A percentile compares a stretch with the other conserved stretches of the same genome.
Evolutionary conservation across 169 alveolate genomes (phyloP).

Genomic region (Cryptosporidium andersoni): DNA sequence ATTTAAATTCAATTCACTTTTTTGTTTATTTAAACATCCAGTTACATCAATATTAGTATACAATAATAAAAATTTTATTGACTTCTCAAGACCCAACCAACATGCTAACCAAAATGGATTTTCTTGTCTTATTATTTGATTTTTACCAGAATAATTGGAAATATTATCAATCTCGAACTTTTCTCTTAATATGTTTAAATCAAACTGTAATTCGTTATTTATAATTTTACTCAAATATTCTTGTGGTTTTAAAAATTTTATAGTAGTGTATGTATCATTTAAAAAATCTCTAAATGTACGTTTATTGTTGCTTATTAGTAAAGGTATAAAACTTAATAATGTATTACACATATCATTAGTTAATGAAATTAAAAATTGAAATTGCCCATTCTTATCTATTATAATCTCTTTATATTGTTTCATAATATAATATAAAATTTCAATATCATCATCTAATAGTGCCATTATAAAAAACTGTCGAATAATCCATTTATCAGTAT

Average conservation of each 20-base stretch:
- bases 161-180: not conserved
- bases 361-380: conserved; percentile 15
- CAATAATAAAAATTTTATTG: conserved; percentile 56
- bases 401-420: not conserved
- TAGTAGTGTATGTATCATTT: conserved; percentile 32
- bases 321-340: conserved; percentile 43
- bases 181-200: conserved; percentile 15
- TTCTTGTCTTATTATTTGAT: conserved; percentile 54
- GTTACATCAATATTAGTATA: conserved; percentile 24
- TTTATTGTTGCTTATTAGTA: conserved; percentile 1
- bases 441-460: conserved; percentile 18
- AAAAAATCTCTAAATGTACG: conserved; percentile 18
- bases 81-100: conserved; percentile 76
- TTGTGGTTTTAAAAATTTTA: conserved; percentile 36
- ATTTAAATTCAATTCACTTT: not conserved
- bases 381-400: conserved; percentile 37
- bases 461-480: conserved; percentile 45
- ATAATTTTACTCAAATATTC: conserved; percentile 12
- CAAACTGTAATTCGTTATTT: not conserved
- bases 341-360: conserved; percentile 50
- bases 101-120: conserved; percentile 82
- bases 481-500: conserved; percentile 21
- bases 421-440: conserved; percentile 6
- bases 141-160: not conserved
- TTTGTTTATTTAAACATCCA: not conserved